Evolutionary conservation across 371 early-diverging fungal species (phyloP).

Genomic region (Mucor circinelloides): DNA sequence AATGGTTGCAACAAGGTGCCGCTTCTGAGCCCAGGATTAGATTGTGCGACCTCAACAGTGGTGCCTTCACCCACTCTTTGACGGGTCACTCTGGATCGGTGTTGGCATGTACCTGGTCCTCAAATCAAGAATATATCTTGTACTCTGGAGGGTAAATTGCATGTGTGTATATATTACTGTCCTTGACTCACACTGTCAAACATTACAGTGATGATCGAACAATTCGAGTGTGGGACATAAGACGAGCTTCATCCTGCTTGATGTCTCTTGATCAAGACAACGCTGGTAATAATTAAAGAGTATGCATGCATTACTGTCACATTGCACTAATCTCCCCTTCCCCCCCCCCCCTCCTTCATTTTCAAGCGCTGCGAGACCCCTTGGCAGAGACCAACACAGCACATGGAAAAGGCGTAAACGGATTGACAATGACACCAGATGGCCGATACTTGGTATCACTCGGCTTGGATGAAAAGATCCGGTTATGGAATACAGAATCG

Average conservation of each 20-base stretch:
- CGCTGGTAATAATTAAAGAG: conserved; percentile 29
- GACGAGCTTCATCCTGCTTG: conserved; percentile 66
- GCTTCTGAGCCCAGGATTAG: conserved; percentile 72
- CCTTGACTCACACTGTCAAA: background rate
- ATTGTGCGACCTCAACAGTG: conserved; percentile 80
- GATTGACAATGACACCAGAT: conserved; percentile 69
- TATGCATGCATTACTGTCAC: background rate
- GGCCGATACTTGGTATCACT: conserved; percentile 64
- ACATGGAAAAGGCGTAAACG: conserved; percentile 74
- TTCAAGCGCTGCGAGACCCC: conserved; percentile 32
- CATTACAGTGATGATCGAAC: conserved; percentile 60
- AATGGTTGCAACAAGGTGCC: conserved; percentile 37
- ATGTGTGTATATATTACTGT: background rate
- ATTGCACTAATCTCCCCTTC: background rate
- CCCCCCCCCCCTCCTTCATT: background rate
- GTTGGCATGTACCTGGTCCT: conserved; percentile 81
- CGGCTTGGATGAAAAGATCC: conserved; percentile 75
- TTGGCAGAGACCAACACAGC: conserved; percentile 57
- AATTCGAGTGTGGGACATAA: conserved; percentile 82
- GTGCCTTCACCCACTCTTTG: conserved; percentile 76
- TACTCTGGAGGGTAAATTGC: conserved; percentile 79
- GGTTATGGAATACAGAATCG: conserved; percentile 79
- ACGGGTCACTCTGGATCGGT: conserved; percentile 76
- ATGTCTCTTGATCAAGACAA: conserved; percentile 66
- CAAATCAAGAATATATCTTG: conserved; percentile 71